These are phyloP conservation scores for Talaromyces verruculosus DNA, from an alignment of 2,329 filamentous ascomycete genomes.

Conservation along the genomic window DNA sequence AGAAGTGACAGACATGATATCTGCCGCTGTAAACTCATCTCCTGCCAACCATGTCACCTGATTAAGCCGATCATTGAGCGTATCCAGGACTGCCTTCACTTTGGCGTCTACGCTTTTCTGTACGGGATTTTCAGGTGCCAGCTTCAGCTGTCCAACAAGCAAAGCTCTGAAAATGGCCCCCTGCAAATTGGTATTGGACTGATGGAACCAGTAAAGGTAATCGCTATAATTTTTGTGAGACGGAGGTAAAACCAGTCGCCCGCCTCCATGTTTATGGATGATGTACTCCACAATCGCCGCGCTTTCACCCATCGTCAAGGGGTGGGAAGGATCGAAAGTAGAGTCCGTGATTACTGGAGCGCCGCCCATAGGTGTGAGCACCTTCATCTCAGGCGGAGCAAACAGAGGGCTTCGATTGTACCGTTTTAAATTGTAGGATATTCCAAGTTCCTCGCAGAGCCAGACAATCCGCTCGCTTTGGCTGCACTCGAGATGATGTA, in stretches of 20 bases:
- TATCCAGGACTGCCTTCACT: constrained; percentile 41
- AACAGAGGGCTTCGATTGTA: constrained; percentile 51
- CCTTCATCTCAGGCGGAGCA: constrained; percentile 43
- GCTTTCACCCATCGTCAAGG: constrained; percentile 56
- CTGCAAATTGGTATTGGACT: constrained; percentile 50
- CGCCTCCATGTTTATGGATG: constrained; percentile 53
- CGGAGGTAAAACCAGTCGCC: constrained; percentile 50
- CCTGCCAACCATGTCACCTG: constrained; percentile 59
- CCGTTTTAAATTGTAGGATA: constrained; percentile 54
- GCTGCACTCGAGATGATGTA: constrained; percentile 58
- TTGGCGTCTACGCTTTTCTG: constrained; percentile 35
- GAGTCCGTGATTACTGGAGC: constrained; percentile 63
- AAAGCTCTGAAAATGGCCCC: constrained; percentile 43
- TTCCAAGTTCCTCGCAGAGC: constrained; percentile 63
- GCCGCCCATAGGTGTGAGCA: constrained; percentile 53
- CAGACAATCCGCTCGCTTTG: constrained; percentile 66
- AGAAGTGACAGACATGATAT: constrained; percentile 63
- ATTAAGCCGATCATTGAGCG: constrained; percentile 52
- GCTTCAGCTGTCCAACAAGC: constrained; percentile 29
- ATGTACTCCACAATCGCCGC: constrained; percentile 64
- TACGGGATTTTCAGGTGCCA: constrained; percentile 30
- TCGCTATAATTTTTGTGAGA: constrained; percentile 55
- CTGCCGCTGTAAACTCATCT: constrained; percentile 62
- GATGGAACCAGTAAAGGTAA: constrained; percentile 67
- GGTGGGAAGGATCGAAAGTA: constrained; percentile 34